Conservation (phyloP, 352 stramenopile species). For the Poterioochromonas sp. region DNA sequence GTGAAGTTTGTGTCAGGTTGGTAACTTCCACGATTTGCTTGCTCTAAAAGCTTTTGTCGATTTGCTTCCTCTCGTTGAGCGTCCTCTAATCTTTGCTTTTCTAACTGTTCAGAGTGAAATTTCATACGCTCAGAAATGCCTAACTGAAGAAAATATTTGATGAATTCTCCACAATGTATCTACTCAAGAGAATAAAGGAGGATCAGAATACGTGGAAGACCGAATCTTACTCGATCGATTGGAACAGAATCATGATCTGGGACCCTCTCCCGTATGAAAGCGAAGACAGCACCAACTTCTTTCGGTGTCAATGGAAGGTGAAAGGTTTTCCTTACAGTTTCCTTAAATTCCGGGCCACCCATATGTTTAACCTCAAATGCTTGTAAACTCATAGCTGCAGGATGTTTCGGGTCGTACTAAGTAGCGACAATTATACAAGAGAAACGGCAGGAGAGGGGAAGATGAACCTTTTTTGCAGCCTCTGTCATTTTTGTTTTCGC, state of each 20-base stretch:
- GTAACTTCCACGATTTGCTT: neutral
- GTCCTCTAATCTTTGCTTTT: slow-evolving; percentile 22
- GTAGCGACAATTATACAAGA: neutral
- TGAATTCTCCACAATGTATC: slow-evolving; percentile 27
- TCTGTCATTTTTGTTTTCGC: slow-evolving; percentile 9
- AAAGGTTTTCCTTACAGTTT: slow-evolving; percentile 22
- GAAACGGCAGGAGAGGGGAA: neutral
- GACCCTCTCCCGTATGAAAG: neutral
- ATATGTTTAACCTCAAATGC: slow-evolving; percentile 3
- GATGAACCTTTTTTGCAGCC: slow-evolving; percentile 3
- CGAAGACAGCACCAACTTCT: slow-evolving; percentile 25
- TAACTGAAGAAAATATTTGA: slow-evolving; percentile 25
- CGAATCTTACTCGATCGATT: neutral
- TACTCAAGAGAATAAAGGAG: neutral
- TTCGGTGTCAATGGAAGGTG: slow-evolving; percentile 2
- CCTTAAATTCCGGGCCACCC: slow-evolving; percentile 18
- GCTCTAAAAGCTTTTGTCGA: slow-evolving; percentile 14
- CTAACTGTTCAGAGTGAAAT: slow-evolving; percentile 19
- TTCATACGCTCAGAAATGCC: slow-evolving; percentile 1
- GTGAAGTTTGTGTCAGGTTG: neutral
- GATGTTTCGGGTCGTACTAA: slow-evolving; percentile 18
- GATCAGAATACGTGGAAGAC: no score
- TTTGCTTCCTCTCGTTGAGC: neutral
- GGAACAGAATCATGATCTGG: neutral
- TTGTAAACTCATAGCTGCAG: slow-evolving; percentile 16